Conservation (phyloP, 2,329 filamentous ascomycete species). For the Leptographium radiaticola region DNA sequence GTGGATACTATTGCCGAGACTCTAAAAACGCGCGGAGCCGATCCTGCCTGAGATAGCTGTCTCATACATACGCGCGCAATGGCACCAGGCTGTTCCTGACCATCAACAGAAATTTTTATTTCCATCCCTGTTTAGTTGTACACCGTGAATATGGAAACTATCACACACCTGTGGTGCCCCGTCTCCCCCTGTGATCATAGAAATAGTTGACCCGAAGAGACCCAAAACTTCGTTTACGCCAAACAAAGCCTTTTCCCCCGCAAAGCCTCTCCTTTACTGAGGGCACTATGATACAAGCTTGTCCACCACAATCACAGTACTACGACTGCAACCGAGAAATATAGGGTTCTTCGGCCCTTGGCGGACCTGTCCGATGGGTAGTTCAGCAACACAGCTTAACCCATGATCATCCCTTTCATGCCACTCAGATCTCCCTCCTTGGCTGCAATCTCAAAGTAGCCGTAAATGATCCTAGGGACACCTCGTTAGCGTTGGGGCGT, state of each 20-base stretch:
- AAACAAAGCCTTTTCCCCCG: not conserved
- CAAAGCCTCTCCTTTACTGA: not conserved
- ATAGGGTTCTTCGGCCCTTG: not conserved
- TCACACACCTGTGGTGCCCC: not conserved
- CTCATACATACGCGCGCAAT: too few species aligned
- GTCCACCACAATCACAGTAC: not conserved
- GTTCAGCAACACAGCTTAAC: constrained; percentile 26
- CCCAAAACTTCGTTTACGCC: not conserved
- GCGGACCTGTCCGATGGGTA: not conserved
- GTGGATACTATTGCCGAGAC: not conserved
- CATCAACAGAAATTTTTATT: not conserved
- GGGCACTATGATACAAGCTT: not conserved
- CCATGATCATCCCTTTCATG: constrained; percentile 63
- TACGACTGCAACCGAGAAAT: not conserved
- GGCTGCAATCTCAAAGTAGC: constrained; percentile 98
- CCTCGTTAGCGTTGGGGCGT: not conserved
- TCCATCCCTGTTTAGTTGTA: not conserved
- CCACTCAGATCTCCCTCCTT: constrained; percentile 93
- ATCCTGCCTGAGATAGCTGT: too few species aligned
- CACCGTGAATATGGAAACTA: not conserved
- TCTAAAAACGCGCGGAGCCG: too few species aligned
- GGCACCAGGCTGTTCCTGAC: too few species aligned
- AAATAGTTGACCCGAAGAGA: not conserved
- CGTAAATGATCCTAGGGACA: constrained; percentile 87
- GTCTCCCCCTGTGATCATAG: not conserved